Base-by-base conservation (phyloP, 208 protist species). In the Crithidia expoeki region DNA sequence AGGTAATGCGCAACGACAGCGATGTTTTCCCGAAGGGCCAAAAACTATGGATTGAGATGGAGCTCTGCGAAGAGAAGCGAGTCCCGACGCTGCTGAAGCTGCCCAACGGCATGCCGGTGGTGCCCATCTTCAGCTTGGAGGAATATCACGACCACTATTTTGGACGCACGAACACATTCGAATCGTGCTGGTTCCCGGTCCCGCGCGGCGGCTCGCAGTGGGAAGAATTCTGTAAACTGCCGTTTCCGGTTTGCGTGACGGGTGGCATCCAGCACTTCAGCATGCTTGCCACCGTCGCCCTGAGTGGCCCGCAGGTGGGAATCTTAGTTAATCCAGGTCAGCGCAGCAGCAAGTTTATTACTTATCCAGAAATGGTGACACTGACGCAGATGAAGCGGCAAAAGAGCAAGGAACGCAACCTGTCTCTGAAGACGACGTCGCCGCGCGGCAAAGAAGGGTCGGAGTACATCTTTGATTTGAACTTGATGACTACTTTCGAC, bases 41-140 rank as follows among this genome's bases (percentile, higher is more conserved):
- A 44, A 94, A 94, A 61, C 72, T 96, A 33, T 96, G 88, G 86
- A 81, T 96, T 50, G 89, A 96, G 76, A 60, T 96, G 52, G 73
- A 92, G 76, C 50, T 81, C 53, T 96, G 92, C 73, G 84, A 93
- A 66, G 92, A 95, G 76, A 79, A 80, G 60, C 89, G 92, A 16
- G 59, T 81, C 57, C 92, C 92, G 23, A 55, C 75, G 3, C 49
- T 96, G 64, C 75, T 88, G 76, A 72, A 85, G 58, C 72, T 96
- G 62, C 82, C 86, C 9, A 95, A 95, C 60, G 92, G 89, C 30
- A 86, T 95, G 79, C 49, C 94, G 32, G 88, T 94, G 36, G 70
- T 96, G 23, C 92, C 92, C 33, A 72, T 95, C 58, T 96, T 96
- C 55, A 90, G 84, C 4, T 84, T 96, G 84, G 89, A 96, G 81